phyloP scores from a whole-genome alignment of 352 stramenopile genomes.

The Phytopythium vexans region DNA sequence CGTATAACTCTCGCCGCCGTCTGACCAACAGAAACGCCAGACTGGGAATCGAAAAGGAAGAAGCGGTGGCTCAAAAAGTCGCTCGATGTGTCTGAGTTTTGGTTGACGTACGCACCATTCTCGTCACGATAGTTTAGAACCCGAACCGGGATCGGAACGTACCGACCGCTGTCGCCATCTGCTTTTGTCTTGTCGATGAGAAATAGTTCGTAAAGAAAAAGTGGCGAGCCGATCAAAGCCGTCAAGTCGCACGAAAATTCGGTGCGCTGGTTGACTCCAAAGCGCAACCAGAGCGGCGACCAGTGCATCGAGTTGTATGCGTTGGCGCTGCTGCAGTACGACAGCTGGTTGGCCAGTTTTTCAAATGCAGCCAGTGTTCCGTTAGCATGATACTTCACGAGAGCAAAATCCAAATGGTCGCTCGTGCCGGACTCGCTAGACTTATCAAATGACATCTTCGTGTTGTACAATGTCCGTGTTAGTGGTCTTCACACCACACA shows the following conservation, averaged over 20 bases:
- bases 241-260: constrained; percentile 74
- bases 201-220: constrained; percentile 90
- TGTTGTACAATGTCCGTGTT: not conserved
- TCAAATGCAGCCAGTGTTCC: constrained; percentile 81
- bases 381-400: constrained; percentile 87
- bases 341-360: constrained; percentile 71
- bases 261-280: constrained; percentile 58
- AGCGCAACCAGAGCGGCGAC: constrained; percentile 72
- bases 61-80: constrained; percentile 91
- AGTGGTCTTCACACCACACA: not conserved
- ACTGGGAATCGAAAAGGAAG: constrained; percentile 88
- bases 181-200: constrained; percentile 78
- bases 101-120: constrained; percentile 68
- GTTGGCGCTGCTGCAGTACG: constrained; percentile 54
- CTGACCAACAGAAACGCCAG: constrained; percentile 43
- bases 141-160: constrained; percentile 86
- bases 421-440: constrained; percentile 28
- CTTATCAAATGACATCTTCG: constrained; percentile 82
- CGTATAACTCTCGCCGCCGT: constrained; percentile 51
- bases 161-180: constrained; percentile 39
- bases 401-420: constrained; percentile 79
- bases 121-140: constrained; percentile 81
- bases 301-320: constrained; percentile 34
- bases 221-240: constrained; percentile 28
- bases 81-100: constrained; percentile 76